phyloP scores from a whole-genome alignment of 1,139 yeast genomes.

The Yamadazyma diddensiae region DNA sequence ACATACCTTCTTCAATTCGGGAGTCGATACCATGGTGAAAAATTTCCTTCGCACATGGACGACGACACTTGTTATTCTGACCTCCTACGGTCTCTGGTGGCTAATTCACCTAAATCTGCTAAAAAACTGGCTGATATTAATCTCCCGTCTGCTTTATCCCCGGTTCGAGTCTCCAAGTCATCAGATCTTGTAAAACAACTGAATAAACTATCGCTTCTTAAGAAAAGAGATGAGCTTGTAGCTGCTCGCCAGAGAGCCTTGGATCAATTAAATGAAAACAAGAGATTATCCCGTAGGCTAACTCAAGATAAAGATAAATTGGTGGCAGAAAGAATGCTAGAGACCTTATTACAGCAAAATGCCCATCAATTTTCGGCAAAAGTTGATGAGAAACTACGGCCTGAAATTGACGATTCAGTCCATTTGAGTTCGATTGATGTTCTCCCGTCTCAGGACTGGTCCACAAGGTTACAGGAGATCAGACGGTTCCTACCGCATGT shows the following conservation, averaged over 20 bases:
- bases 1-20: slow-evolving; percentile 53
- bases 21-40: slow-evolving; percentile 55
- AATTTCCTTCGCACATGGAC: slow-evolving; percentile 18
- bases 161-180: no score
- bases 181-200: slow-evolving; percentile 16
- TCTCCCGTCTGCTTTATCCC: no score
- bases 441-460: slow-evolving; percentile 38
- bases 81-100: slow-evolving; percentile 15
- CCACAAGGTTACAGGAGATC: slow-evolving; percentile 24
- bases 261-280: slow-evolving; percentile 20
- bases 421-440: slow-evolving; percentile 28
- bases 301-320: slow-evolving; percentile 17
- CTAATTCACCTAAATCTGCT: no score
- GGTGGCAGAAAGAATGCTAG: slow-evolving; percentile 17
- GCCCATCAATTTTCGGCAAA: slow-evolving; percentile 15
- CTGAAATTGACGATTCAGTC: slow-evolving; percentile 20
- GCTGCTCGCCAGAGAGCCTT: slow-evolving; percentile 18
- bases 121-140: no score
- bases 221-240: slow-evolving; percentile 21
- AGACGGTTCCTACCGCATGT: slow-evolving; percentile 18
- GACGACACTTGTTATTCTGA: slow-evolving; percentile 29
- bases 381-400: slow-evolving; percentile 3
- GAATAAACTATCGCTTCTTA: slow-evolving; percentile 18
- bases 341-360: slow-evolving; percentile 24
- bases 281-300: slow-evolving; percentile 17